Conservation (phyloP, 2,329 filamentous ascomycete species). For the Teratosphaeria gauchensis region DNA sequence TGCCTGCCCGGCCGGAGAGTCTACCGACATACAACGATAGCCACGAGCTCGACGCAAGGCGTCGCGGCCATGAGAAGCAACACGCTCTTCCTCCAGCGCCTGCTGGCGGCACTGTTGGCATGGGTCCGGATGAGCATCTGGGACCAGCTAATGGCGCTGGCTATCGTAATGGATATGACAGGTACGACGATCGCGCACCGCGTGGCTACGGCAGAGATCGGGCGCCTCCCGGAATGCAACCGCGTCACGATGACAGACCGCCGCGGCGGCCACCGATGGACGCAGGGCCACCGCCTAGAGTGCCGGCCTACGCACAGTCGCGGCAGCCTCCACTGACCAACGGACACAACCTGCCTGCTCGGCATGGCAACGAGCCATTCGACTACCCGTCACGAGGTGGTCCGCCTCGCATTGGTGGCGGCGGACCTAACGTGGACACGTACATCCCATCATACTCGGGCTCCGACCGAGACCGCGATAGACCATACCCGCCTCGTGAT, state of each 20-base stretch:
- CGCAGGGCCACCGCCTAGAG: constrained; percentile 8
- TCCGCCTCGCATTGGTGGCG: constrained; percentile 19
- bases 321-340: constrained; percentile 13
- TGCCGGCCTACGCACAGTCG: constrained; percentile 17
- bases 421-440: constrained; percentile 27
- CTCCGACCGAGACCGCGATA: constrained; percentile 7
- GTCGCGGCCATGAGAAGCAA: constrained; percentile 80
- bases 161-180: constrained; percentile 10
- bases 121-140: constrained; percentile 56
- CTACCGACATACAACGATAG: constrained; percentile 90
- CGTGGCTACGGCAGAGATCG: constrained; percentile 26
- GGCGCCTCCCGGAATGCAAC: constrained; percentile 25
- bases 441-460: constrained; percentile 36
- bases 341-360: constrained; percentile 20
- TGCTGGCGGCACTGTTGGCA: constrained; percentile 79
- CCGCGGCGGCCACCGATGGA: constrained; percentile 11
- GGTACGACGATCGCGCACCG: constrained; percentile 12
- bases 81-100: constrained; percentile 80
- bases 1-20: constrained; percentile 72
- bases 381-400: constrained; percentile 14
- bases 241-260: constrained; percentile 18
- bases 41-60: constrained; percentile 78
- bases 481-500: constrained; percentile 6
- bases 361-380: constrained; percentile 14
- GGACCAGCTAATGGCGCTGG: constrained; percentile 23